phyloP scores from a whole-genome alignment of 805 yeast genomes.

The Kockiozyma suomiensis region DNA sequence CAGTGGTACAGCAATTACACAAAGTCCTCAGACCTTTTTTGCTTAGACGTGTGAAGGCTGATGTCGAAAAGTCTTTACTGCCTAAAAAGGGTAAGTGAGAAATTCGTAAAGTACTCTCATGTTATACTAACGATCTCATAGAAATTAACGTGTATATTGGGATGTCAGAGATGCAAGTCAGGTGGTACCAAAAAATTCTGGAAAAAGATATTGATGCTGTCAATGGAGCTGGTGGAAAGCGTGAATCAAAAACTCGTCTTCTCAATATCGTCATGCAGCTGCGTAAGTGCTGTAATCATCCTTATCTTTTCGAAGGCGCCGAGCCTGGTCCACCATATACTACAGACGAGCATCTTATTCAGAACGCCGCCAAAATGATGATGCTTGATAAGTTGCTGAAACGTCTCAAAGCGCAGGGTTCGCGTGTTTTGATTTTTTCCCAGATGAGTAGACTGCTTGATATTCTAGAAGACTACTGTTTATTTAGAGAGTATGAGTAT shows the following conservation, averaged over 20 bases:
- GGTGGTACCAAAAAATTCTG: conserved; percentile 85
- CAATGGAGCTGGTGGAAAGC: conserved; percentile 91
- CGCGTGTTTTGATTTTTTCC: conserved; percentile 86
- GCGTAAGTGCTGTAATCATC: conserved; percentile 96
- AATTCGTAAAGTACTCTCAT: too few relatives aligned
- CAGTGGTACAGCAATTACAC: conserved; percentile 84
- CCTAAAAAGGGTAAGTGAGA: conserved; percentile 62
- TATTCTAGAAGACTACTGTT: conserved; percentile 90
- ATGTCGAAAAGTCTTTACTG: conserved; percentile 85
- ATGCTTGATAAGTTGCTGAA: conserved; percentile 80
- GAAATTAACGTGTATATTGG: conserved; percentile 89
- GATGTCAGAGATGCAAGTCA: conserved; percentile 92
- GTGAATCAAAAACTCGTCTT: conserved; percentile 89
- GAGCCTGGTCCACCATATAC: conserved; percentile 98
- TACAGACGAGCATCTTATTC: conserved; percentile 91
- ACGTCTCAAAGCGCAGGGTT: conserved; percentile 72
- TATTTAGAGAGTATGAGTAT: conserved; percentile 77
- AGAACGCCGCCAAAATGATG: conserved; percentile 86
- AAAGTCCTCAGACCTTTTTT: conserved; percentile 85
- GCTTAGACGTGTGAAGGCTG: conserved; percentile 85
- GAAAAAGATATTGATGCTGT: conserved; percentile 96
- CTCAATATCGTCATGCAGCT: conserved; percentile 95
- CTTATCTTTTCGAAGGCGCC: conserved; percentile 97
- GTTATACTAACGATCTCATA: too few relatives aligned
- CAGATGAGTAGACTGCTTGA: conserved; percentile 92